Evolutionary conservation across 371 early-diverging fungal species (phyloP).

Genomic region (Blakeslea trispora): DNA sequence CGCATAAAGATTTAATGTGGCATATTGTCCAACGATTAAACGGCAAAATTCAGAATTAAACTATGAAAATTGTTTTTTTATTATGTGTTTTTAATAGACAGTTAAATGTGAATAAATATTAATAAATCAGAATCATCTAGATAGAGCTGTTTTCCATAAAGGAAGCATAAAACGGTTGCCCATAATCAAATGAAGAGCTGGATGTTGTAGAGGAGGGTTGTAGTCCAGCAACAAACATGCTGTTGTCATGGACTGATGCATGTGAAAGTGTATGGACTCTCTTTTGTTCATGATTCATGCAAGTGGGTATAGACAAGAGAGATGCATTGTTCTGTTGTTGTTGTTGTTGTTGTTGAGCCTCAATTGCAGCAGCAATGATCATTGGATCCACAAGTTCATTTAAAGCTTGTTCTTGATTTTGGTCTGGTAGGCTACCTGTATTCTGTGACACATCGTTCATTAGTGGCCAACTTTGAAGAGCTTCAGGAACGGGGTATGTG

Average conservation of each 20-base stretch:
- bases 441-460: no score
- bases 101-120: no score
- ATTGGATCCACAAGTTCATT: constrained; percentile 33
- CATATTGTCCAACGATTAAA: constrained; percentile 41
- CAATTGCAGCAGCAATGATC: constrained; percentile 29
- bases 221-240: no score
- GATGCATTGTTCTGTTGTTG: no score
- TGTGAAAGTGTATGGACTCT: no score
- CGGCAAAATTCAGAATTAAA: background rate
- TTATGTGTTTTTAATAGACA: no score
- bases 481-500: background rate
- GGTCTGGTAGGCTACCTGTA: no score
- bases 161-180: constrained; percentile 7
- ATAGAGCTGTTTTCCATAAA: constrained; percentile 23
- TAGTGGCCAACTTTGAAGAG: background rate
- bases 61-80: no score
- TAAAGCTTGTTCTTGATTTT: background rate
- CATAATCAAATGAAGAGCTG: constrained; percentile 10
- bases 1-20: constrained; percentile 51
- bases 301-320: constrained; percentile 7
- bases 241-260: no score
- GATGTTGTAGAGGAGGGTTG: constrained; percentile 25
- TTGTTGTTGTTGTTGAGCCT: constrained; percentile 10
- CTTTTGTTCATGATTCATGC: constrained; percentile 12
- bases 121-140: no score